Conservation (phyloP, 371 early-diverging fungal genomes). For the Mortierella sp. region DNA sequence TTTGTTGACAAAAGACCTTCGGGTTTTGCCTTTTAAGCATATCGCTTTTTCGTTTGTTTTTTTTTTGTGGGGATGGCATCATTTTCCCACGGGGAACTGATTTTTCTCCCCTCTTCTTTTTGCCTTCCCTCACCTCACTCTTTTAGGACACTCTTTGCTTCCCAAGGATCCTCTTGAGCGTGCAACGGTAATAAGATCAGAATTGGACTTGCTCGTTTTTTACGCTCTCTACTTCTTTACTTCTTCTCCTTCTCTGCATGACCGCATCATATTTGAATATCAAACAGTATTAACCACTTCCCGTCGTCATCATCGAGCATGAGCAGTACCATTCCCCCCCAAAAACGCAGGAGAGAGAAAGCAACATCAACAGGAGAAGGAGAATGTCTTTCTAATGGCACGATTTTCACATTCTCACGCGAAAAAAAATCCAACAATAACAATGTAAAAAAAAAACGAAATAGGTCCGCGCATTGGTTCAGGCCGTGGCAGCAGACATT, state of each 20-base stretch:
- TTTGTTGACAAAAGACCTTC: neutral
- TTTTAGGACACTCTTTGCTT: conserved; percentile 71
- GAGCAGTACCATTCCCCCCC: neutral
- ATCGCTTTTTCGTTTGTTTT: neutral
- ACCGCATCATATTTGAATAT: neutral
- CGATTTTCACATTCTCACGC: neutral
- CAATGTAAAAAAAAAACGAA: neutral
- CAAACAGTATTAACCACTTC: too few relatives aligned
- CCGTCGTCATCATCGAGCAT: neutral
- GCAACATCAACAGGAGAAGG: too few relatives aligned
- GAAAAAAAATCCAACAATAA: neutral
- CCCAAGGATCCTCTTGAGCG: conserved; percentile 79
- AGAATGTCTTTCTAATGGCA: too few relatives aligned
- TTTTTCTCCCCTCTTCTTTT: neutral
- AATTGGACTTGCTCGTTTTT: neutral
- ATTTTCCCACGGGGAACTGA: conserved; percentile 42
- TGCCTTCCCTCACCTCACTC: neutral
- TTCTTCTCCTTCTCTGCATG: neutral
- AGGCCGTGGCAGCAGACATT: conserved; percentile 85
- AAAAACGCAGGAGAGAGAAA: neutral
- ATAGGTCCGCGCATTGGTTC: conserved; percentile 80
- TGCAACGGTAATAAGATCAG: conserved; percentile 63
- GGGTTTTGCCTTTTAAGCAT: too few relatives aligned
- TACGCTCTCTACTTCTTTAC: neutral
- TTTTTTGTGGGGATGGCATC: neutral